Evolutionary conservation across 139 green algal species (phyloP), one percentile per base, ranked within the genome.

Genomic region (Marvania coccoides): DNA sequence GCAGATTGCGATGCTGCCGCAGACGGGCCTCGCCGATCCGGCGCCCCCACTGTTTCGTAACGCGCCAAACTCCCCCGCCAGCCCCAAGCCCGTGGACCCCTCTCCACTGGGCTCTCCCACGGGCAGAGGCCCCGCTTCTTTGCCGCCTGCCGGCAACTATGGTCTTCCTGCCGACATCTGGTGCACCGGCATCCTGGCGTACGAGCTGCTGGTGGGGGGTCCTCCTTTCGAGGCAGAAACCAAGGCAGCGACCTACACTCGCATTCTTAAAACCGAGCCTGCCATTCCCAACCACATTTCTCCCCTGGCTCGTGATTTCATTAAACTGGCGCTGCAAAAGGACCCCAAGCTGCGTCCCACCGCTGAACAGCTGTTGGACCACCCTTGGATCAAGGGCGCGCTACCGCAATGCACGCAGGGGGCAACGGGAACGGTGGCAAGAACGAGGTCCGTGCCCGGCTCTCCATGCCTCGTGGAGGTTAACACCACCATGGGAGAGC

Each of bases 121-220:
- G 19, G 19, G 19, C 42, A 19, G 19, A 51, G 42, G 55, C 6
- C 8, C 10, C 55, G 19, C 55, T 24, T 8, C 36, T 59, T 59
- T 9, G 51, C 12, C 10, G 36, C 9, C 12, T 12, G 51, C 55
- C 5, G 61, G 59, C 19, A 51, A 19, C n/a, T 78, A 89, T 63
- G 76, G 75, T 53, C 14, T 80, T 47, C 28, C 65, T 1, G 84
- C 96, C 42, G 94, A 99, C 74, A 80, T 95, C 51, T 99, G 94
- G 94, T 78, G 71, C 28, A 29, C 67, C 24, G 79, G 75, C 12
- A 60, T 86, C 14, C 71, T 88, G 39, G 69, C 70, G 3, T 86
- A 75, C 30, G 76, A 86, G 70, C 72, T 88, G 38, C 51, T 81
- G 33, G 60, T 83, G 23, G 80, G 79, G 0, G 33, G 46, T 8